Conservation (phyloP, 2,329 filamentous ascomycete species). For the Alternaria rosae region DNA sequence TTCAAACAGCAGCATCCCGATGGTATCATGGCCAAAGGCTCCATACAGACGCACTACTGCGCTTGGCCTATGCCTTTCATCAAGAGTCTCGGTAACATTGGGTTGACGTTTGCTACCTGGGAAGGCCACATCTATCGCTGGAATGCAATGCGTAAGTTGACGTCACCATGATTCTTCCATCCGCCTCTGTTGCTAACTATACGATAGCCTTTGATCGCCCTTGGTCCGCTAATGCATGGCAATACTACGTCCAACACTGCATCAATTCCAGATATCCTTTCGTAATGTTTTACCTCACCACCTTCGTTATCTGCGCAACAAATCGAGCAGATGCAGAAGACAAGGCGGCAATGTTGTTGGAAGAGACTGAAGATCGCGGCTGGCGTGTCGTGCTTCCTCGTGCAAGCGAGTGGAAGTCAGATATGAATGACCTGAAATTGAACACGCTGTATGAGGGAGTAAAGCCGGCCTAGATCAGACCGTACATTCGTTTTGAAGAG, state of each 20-base stretch:
- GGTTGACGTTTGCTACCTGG: conserved; percentile 34
- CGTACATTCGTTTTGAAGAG: background rate
- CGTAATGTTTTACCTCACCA: conserved; percentile 38
- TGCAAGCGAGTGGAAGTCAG: conserved; percentile 23
- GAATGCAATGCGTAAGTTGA: conserved; percentile 42
- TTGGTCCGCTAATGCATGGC: conserved; percentile 38
- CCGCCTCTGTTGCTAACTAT: background rate
- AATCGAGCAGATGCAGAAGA: conserved; percentile 25
- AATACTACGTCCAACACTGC: conserved; percentile 40
- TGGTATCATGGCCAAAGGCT: conserved; percentile 38
- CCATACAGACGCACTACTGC: conserved; percentile 38
- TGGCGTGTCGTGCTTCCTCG: conserved; percentile 31
- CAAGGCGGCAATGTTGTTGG: conserved; percentile 19
- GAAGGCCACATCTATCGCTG: conserved; percentile 42
- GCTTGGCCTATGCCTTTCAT: conserved; percentile 43
- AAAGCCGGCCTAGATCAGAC: background rate
- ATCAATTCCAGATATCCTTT: conserved; percentile 40
- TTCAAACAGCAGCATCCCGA: conserved; percentile 29
- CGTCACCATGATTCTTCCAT: no score
- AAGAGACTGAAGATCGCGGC: conserved; percentile 34
- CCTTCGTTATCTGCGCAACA: conserved; percentile 35
- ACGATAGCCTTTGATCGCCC: conserved; percentile 38
- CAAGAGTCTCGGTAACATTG: conserved; percentile 28
- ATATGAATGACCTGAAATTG: conserved; percentile 28
- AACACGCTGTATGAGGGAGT: conserved; percentile 19